Base-by-base conservation (phyloP, 129 eudicot genomes). In the Glebionis coronaria region DNA sequence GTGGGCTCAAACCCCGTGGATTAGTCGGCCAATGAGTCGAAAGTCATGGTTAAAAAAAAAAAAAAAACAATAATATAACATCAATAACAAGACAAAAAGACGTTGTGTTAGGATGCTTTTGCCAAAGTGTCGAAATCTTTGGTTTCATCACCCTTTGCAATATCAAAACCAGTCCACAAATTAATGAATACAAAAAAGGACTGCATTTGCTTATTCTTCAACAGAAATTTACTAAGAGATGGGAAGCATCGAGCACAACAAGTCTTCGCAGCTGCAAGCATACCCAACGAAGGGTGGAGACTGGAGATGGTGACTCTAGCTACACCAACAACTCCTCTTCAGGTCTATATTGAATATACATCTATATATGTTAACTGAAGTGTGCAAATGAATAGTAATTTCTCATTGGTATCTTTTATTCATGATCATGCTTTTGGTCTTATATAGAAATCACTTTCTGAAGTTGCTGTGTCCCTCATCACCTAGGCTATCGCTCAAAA, bases 271-370 rank as follows among this genome's bases (percentile, higher is more conserved):
- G 25, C 25, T 23, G 25, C 25, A 23, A 53, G 73, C 71, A n/a
- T 72, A 52, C 53, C 62, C 84, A 51, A 80, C 70, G 77, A 80
- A 57, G 16, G 84, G 84, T 31, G 84, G 84, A 7, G 73, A 74
- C 19, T 31, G 84, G 84, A 7, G 73, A 74, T 28, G 84, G 80
- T 46, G 59, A 3, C 21, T 44, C 61, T 56, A 80, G 84, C 66
- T 80, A 80, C 77, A 63, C 76, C 9, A 69, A 70, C 57, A 80
- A 80, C 67, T 80, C 84, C 19, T 63, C 80, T 19, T 75, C 84
- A 80, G 77, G 80, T 23, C 1, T n/a, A n/a, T n/a, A n/a, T n/a
- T n/a, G n/a, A n/a, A n/a, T n/a, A n/a, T n/a, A n/a, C n/a, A n/a
- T n/a, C n/a, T n/a, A n/a, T n/a, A n/a, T n/a, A n/a, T n/a, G n/a